Base-by-base conservation (phyloP, 805 yeast genomes). In the Candida chauliodis region DNA sequence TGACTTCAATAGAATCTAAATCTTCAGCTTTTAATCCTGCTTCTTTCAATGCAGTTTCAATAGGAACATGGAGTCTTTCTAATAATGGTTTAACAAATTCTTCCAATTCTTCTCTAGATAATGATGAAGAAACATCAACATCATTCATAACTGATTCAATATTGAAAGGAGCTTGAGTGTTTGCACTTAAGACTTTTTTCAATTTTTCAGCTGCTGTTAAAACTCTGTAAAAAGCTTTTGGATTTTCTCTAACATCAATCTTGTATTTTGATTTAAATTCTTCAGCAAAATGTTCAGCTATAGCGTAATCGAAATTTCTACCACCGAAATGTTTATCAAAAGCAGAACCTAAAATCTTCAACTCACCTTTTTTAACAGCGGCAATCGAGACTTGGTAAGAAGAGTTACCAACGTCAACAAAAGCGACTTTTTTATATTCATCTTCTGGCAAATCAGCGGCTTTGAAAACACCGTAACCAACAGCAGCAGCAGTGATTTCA, bases 401-500 rank as follows among this genome's bases (percentile, higher is more conserved):
- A 30, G 98, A 88, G 75, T 93, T 95, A 54, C 99, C 99, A 66
- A 95, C 86, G 67, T 93, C 99, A 44, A 93, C 81, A 56, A 93
- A 86, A 36, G 95, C 97, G 53, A 93, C 84, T 58, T 78, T 84
- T 72, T 84, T 82, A 58, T 90, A 83, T 65, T 83, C 84, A 55
- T 87, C 95, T 66, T 89, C 98, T 56, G 98, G 96, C 56, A 93
- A 76, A 60, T 91, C 97, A 50, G 85, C 78, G 30, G 68, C 69
- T 79, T 93, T 90, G 84, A 93, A 93, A 45, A 93, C 96, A 75
- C 99, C 99, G 73, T 93, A 95, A 54, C 97, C 95, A 49, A 93
- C 96, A 56, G 97, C 98, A 45, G 99, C 99, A 45, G 99, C 98
- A 42, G 98, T 90, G 50, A 86, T 83, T 65, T 93, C 99, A 66